These are phyloP conservation scores for Dissophora globulifera DNA, from an alignment of 192 early-diverging fungal species.

Conservation along the genomic window DNA sequence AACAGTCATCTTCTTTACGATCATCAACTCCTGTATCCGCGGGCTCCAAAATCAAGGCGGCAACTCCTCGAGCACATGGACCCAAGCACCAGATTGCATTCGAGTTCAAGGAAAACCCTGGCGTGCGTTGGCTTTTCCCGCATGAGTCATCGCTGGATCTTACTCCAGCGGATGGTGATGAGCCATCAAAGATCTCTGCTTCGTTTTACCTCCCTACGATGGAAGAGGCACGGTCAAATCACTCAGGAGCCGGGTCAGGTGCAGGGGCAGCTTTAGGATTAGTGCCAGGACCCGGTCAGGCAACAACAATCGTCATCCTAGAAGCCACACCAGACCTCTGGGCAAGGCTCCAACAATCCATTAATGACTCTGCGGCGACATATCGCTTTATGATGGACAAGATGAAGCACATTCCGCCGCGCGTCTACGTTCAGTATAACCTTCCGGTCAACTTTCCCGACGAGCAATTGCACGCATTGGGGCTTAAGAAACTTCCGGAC, in stretches of 20 bases:
- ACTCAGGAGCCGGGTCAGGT: neutral
- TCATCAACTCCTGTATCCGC: too few species aligned
- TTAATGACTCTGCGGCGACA: conserved; percentile 22
- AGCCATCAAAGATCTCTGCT: conserved; percentile 23
- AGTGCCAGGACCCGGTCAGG: conserved; percentile 15
- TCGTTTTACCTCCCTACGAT: conserved; percentile 36
- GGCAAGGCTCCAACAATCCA: conserved; percentile 24
- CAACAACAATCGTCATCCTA: conserved; percentile 43
- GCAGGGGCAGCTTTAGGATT: neutral
- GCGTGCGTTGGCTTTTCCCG: conserved; percentile 41
- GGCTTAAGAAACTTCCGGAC: conserved; percentile 21
- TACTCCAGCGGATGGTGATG: conserved; percentile 6
- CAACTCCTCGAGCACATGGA: neutral
- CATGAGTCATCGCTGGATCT: conserved; percentile 33
- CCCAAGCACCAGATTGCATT: conserved; percentile 39
- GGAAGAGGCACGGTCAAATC: conserved; percentile 3
- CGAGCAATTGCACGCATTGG: conserved; percentile 25
- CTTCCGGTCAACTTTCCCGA: conserved; percentile 29
- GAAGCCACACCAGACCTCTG: conserved; percentile 37
- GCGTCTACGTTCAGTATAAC: conserved; percentile 33
- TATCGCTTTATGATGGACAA: conserved; percentile 48
- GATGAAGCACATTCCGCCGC: conserved; percentile 35
- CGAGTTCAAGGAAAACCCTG: conserved; percentile 46
- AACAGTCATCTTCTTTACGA: too few species aligned
- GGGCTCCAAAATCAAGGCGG: neutral